phyloP scores from a whole-genome alignment of 257 asterid species.

The Thymus mandschuricus region DNA sequence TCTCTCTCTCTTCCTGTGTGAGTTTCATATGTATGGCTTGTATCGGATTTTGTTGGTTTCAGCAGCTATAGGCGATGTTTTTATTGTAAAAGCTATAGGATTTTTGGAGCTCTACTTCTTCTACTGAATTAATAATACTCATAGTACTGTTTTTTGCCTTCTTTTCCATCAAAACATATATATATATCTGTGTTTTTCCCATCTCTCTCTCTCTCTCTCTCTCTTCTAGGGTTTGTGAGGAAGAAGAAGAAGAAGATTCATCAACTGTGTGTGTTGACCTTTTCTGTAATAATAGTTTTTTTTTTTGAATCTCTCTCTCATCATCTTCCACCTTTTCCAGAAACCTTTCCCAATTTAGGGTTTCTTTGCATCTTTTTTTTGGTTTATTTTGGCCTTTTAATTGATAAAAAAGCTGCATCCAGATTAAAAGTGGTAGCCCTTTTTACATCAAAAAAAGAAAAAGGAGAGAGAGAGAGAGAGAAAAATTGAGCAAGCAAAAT shows the following conservation, averaged over 20 bases:
- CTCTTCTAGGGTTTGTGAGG: conserved; percentile 34
- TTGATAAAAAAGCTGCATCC: too few relatives aligned
- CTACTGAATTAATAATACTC: conserved; percentile 14
- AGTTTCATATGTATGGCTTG: conserved; percentile 61
- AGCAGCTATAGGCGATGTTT: conserved; percentile 64
- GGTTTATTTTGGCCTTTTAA: background rate
- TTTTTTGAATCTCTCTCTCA: background rate
- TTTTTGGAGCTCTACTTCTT: conserved; percentile 42
- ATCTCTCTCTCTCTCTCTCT: background rate
- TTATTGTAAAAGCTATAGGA: conserved; percentile 45
- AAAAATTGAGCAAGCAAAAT: background rate
- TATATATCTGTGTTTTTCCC: conserved; percentile 10
- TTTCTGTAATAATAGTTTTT: conserved; percentile 28
- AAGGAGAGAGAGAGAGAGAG: background rate
- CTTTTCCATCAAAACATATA: conserved; percentile 14
- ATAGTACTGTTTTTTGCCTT: conserved; percentile 38
- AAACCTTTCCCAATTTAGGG: conserved; percentile 39
- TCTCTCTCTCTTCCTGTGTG: conserved; percentile 40
- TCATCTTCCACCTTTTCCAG: conserved; percentile 38
- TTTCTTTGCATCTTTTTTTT: conserved; percentile 31
- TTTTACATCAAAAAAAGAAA: too few relatives aligned
- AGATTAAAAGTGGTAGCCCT: too few relatives aligned
- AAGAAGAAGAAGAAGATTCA: background rate
- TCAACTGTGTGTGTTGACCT: conserved; percentile 29
- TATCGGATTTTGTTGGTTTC: conserved; percentile 52